Conservation (phyloP, 73 alveolate species). For the Tetrahymena elliotti region DNA sequence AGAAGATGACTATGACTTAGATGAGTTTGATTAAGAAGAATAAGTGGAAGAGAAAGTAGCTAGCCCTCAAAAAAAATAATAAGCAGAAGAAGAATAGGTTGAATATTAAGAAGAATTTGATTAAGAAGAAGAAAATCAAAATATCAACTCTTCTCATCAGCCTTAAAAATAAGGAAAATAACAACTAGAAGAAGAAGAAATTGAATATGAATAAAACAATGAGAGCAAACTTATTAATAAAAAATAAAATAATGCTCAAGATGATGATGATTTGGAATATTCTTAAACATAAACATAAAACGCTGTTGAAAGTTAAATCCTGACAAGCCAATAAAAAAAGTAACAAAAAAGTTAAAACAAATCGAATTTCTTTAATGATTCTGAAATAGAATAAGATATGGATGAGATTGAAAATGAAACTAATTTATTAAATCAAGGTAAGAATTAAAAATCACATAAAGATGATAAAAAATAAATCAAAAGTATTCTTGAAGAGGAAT, state of each 20-base stretch:
- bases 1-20: neutral
- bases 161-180: neutral
- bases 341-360: neutral
- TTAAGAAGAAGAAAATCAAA: neutral
- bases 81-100: neutral
- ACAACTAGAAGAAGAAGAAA: neutral
- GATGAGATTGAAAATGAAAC: neutral
- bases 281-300: neutral
- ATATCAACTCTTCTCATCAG: neutral
- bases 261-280: neutral
- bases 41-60: neutral
- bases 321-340: neutral
- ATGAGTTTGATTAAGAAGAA: neutral
- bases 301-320: neutral
- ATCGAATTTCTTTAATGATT: neutral
- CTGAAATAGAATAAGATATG: neutral
- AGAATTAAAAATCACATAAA: neutral
- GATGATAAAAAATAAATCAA: neutral
- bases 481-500: neutral
- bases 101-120: neutral
- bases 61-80: neutral
- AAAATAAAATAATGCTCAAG: neutral
- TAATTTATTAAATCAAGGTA: neutral
- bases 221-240: neutral
- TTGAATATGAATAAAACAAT: neutral